Evolutionary conservation across 2,329 filamentous ascomycete genomes (phyloP).

Genomic region (Bipolaris oryzae): DNA sequence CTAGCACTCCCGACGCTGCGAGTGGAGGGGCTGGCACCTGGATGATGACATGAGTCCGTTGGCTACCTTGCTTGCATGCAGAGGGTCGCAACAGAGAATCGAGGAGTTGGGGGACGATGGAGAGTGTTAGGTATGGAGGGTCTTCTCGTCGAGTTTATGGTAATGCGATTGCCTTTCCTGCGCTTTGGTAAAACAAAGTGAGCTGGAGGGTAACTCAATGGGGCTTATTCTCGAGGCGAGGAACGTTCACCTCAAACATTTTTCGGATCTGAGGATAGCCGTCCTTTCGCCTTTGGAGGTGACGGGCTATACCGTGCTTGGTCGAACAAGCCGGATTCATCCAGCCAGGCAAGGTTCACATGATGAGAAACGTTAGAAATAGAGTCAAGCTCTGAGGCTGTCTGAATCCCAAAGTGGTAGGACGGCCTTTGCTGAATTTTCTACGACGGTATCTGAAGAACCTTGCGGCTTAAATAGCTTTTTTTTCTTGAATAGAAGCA

Average conservation of each 20-base stretch:
- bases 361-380: conserved; percentile 87
- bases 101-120: conserved; percentile 40
- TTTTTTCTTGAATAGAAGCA: conserved; percentile 9
- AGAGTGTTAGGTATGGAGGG: conserved; percentile 52
- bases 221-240: conserved; percentile 99
- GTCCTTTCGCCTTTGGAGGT: conserved; percentile 20
- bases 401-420: conserved; percentile 55
- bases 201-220: conserved; percentile 88
- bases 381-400: conserved; percentile 98
- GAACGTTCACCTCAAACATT: conserved; percentile 62
- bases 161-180: conserved; percentile 86
- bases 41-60: conserved; percentile 92
- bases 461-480: conserved; percentile 41
- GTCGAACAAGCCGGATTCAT: conserved; percentile 71
- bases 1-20: conserved; percentile 22
- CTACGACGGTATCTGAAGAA: conserved; percentile 57
- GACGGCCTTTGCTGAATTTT: conserved; percentile 50
- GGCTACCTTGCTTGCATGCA: conserved; percentile 46
- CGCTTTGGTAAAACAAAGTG: conserved; percentile 45
- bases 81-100: conserved; percentile 29
- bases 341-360: conserved; percentile 57
- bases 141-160: conserved; percentile 91
- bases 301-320: conserved; percentile 58
- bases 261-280: conserved; percentile 54
- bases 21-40: conserved; percentile 59